These are phyloP conservation scores for Cystobasidium tubakii DNA, from an alignment of 768 basidiomycete genomes.

Conservation along the genomic window DNA sequence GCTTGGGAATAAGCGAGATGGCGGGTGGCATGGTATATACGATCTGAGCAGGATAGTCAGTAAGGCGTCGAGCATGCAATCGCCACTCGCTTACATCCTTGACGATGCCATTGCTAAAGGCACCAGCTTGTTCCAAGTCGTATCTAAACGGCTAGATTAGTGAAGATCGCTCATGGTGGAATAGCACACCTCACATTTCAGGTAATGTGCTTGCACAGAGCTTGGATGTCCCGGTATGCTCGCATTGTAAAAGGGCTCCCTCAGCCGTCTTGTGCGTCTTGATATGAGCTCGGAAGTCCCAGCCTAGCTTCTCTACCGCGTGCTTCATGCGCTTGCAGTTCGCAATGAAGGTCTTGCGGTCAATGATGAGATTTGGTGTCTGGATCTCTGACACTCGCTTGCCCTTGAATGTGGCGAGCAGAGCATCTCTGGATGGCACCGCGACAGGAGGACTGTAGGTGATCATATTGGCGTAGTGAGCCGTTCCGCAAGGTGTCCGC, in stretches of 20 bases:
- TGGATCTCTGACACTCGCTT: conserved; percentile 21
- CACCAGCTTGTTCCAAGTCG: conserved; percentile 8
- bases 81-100: conserved; percentile 22
- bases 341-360: conserved; percentile 3
- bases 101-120: conserved; percentile 11
- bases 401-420: conserved; percentile 12
- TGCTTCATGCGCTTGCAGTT: conserved; percentile 35
- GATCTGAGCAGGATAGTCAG: neutral
- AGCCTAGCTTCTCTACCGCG: conserved; percentile 7
- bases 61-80: neutral
- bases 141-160: neutral
- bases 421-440: conserved; percentile 13
- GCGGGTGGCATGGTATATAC: conserved; percentile 28
- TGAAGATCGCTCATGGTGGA: too few relatives aligned
- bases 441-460: neutral
- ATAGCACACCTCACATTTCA: conserved; percentile 22
- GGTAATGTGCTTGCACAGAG: conserved; percentile 22
- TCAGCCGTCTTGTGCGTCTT: conserved; percentile 37
- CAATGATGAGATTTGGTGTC: conserved; percentile 32
- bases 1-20: neutral
- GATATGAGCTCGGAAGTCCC: conserved; percentile 33
- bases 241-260: conserved; percentile 22
- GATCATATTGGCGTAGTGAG: neutral
- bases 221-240: conserved; percentile 13
- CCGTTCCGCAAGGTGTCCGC: neutral